Evolutionary conservation across 805 yeast genomes (phyloP).

Genomic region (Yamadazyma phyllophila): DNA sequence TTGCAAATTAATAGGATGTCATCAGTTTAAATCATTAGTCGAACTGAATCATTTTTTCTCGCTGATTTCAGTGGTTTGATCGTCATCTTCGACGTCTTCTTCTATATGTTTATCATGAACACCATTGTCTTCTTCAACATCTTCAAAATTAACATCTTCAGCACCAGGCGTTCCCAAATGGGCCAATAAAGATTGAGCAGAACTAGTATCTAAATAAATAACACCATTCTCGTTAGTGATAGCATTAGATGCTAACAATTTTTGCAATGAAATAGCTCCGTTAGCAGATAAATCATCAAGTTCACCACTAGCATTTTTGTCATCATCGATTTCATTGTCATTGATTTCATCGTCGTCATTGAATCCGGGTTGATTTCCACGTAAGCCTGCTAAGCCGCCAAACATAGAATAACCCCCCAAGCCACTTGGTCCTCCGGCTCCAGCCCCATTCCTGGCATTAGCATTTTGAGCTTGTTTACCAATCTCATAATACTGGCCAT

Average conservation of each 20-base stretch:
- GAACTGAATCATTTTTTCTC: conserved; percentile 5
- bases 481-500: conserved; percentile 51
- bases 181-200: conserved; percentile 63
- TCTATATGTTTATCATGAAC: conserved; percentile 32
- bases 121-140: conserved; percentile 27
- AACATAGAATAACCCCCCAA: conserved; percentile 22
- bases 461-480: conserved; percentile 35
- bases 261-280: conserved; percentile 44
- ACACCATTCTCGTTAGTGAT: conserved; percentile 62
- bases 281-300: conserved; percentile 25
- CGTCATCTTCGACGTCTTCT: conserved; percentile 28
- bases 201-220: conserved; percentile 60
- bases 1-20: conserved; percentile 8
- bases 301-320: conserved; percentile 32
- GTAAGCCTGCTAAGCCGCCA: conserved; percentile 21
- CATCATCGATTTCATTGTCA: conserved; percentile 18
- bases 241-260: conserved; percentile 45
- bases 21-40: conserved; percentile 11
- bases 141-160: conserved; percentile 27
- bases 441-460: conserved; percentile 15
- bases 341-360: conserved; percentile 32
- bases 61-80: background rate
- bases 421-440: conserved; percentile 12
- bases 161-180: conserved; percentile 41
- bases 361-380: conserved; percentile 25